Evolutionary conservation across 257 asterid species (phyloP).

Genomic region (Parsonsia alboflavescens): DNA sequence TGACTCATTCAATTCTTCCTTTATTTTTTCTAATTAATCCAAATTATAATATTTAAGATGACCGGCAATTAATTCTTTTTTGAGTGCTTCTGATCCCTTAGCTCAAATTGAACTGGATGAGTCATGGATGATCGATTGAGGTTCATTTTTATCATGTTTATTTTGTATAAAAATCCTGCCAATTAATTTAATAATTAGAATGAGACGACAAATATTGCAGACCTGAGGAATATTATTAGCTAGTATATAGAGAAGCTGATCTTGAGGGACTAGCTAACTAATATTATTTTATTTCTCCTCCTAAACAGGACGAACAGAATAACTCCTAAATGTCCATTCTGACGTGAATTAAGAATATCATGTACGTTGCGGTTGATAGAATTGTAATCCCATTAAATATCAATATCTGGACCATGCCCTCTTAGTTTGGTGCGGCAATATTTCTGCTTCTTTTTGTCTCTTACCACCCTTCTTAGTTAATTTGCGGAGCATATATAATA

Average conservation of each 20-base stretch:
- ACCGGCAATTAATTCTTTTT: no score
- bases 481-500: not conserved
- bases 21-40: no score
- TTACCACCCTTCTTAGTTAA: not conserved
- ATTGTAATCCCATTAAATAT: not conserved
- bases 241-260: not conserved
- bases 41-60: no score
- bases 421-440: not conserved
- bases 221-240: not conserved
- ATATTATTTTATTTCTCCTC: not conserved
- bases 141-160: not conserved
- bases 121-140: no score
- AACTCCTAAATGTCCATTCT: conserved; percentile 4
- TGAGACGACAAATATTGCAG: conserved; percentile 14
- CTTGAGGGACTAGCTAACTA: not conserved
- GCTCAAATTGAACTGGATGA: not conserved
- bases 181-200: no score
- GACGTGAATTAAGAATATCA: not conserved
- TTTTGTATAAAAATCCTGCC: no score
- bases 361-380: conserved; percentile 2
- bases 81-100: no score
- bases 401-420: not conserved
- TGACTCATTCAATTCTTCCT: not conserved
- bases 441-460: conserved; percentile 13
- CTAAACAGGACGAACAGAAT: conserved; percentile 1